Conservation (phyloP, 1,284 basidiomycete species). For the Ceratobasidium sp. region DNA sequence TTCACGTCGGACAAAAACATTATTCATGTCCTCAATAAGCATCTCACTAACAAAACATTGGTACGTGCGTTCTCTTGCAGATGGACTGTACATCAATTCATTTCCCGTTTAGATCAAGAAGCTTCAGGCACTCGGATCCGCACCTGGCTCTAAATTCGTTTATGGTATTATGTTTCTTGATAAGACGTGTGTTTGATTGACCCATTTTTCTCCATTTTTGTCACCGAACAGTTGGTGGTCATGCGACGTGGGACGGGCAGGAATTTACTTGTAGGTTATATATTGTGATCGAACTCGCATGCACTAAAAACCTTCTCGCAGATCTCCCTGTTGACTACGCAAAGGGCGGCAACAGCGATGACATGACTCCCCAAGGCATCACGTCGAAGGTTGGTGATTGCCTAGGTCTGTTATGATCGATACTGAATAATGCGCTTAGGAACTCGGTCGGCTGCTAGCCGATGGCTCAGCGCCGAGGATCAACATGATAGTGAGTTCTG, state of each 20-base stretch:
- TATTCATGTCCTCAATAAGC: background rate
- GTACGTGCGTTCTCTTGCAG: background rate
- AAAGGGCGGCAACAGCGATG: too few relatives aligned
- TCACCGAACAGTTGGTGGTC: too few relatives aligned
- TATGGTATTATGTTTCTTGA: too few relatives aligned
- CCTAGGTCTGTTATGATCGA: background rate
- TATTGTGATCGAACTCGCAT: too few relatives aligned
- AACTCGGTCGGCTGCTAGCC: background rate
- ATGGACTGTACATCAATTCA: background rate
- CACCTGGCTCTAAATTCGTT: too few relatives aligned
- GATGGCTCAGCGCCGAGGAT: background rate
- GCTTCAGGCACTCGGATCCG: background rate
- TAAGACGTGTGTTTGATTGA: too few relatives aligned
- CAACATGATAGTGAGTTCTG: background rate
- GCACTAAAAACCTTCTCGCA: too few relatives aligned
- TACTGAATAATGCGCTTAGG: background rate
- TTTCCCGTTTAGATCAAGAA: background rate
- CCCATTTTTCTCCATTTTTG: too few relatives aligned
- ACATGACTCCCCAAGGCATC: background rate
- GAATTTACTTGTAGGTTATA: too few relatives aligned
- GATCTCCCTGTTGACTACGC: too few relatives aligned
- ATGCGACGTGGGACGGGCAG: too few relatives aligned
- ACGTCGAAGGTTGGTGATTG: background rate
- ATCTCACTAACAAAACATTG: background rate
- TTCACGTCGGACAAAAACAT: background rate